A percentile compares a stretch with the other conserved stretches of the same genome.
phyloP scores from a whole-genome alignment of 495 filamentous ascomycete genomes.

The Xylaria curta region DNA sequence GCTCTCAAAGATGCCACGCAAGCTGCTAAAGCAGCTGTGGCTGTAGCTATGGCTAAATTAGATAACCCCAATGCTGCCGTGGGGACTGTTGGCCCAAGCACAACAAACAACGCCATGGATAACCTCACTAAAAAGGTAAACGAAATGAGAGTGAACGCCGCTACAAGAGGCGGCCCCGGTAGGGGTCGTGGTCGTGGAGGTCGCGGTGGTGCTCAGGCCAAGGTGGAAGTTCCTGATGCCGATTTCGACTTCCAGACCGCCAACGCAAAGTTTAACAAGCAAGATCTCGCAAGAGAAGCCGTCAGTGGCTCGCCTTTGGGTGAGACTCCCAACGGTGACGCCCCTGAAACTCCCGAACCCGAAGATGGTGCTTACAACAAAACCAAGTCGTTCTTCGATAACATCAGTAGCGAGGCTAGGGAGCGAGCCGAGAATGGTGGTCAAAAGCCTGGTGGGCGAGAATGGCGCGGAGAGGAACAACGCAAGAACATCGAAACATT shows the following conservation, averaged over 20 bases:
- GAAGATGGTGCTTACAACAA: constrained; percentile 76
- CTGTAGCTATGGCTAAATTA: constrained; percentile 87
- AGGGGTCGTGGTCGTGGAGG: constrained; percentile 60
- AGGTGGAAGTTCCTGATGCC: constrained; percentile 83
- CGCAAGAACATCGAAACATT: constrained; percentile 98
- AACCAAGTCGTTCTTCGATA: constrained; percentile 89
- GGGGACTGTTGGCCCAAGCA: constrained; percentile 43
- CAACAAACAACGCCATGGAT: constrained; percentile 61
- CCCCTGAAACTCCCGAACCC: constrained; percentile 39
- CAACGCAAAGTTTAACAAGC: constrained; percentile 98
- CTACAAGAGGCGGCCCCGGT: constrained; percentile 47
- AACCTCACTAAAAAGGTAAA: constrained; percentile 84
- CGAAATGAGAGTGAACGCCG: constrained; percentile 78
- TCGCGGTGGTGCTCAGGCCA: constrained; percentile 64
- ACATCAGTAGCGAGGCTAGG: constrained; percentile 91
- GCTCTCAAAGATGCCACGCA: constrained; percentile 74
- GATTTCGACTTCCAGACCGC: constrained; percentile 94
- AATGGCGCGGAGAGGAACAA: constrained; percentile 91
- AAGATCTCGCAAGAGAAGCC: constrained; percentile 90
- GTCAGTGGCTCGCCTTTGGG: constrained; percentile 76
- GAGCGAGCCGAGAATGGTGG: constrained; percentile 79
- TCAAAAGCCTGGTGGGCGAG: constrained; percentile 76
- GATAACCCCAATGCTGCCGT: constrained; percentile 50
- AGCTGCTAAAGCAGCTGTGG: constrained; percentile 84
- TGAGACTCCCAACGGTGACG: constrained; percentile 55